Evolutionary conservation across 345 rosid genomes (phyloP).

Genomic region (Eucalyptus marginata): DNA sequence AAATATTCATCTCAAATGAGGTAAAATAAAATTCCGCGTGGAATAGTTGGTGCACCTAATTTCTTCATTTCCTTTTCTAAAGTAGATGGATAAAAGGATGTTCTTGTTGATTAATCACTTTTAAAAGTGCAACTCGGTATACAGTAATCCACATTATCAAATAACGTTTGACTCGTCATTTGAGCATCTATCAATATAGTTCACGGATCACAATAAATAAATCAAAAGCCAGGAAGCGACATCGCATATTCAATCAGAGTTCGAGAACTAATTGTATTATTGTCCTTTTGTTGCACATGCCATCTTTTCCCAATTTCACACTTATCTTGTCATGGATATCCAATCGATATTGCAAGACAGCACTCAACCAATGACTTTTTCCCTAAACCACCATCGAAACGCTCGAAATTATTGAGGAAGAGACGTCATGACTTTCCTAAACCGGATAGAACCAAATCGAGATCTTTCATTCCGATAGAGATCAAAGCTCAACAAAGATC

Average conservation of each 20-base stretch:
- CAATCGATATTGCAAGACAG: neutral
- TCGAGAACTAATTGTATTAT: too few relatives aligned
- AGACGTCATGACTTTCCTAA: neutral
- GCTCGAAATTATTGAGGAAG: neutral
- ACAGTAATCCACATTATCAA: neutral
- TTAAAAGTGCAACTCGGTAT: neutral
- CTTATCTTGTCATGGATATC: neutral
- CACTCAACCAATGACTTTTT: neutral
- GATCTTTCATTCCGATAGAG: neutral
- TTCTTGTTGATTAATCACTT: neutral
- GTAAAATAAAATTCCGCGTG: neutral
- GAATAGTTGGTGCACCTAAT: neutral
- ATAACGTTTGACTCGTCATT: rapidly evolving
- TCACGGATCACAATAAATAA: rapidly evolving
- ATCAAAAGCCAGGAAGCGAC: rapidly evolving
- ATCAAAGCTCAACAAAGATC: neutral
- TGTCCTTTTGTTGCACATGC: neutral
- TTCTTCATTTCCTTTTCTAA: neutral
- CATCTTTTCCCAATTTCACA: neutral
- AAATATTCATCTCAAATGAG: neutral
- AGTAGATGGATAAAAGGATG: neutral
- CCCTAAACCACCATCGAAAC: neutral
- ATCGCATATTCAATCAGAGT: rapidly evolving
- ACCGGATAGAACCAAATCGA: neutral
- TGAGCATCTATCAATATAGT: neutral